phyloP scores from a whole-genome alignment of 2,329 filamentous ascomycete species.

The Trichophyton simii region DNA sequence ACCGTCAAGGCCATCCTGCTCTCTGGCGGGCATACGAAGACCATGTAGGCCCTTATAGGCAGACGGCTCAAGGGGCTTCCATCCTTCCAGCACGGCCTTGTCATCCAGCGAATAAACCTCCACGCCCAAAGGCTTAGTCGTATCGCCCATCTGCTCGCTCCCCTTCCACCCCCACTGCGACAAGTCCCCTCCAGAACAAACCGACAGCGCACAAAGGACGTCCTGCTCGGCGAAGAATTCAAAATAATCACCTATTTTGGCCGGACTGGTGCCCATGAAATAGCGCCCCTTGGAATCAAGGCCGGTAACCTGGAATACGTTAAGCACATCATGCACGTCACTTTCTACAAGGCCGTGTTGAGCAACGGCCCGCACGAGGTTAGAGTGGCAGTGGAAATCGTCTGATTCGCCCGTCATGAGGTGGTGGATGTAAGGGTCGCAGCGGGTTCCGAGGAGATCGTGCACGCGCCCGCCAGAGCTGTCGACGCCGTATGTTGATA shows the following conservation, averaged over 20 bases:
- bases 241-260: constrained; percentile 42
- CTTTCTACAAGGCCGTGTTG: constrained; percentile 56
- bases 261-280: constrained; percentile 51
- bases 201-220: constrained; percentile 51
- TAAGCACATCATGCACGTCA: constrained; percentile 75
- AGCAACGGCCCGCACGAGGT: constrained; percentile 59
- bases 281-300: constrained; percentile 60
- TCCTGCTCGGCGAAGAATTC: constrained; percentile 75
- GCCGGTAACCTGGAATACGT: constrained; percentile 75
- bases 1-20: constrained; percentile 15
- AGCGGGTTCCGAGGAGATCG: constrained; percentile 69
- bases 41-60: constrained; percentile 56
- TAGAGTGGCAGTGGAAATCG: constrained; percentile 75
- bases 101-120: constrained; percentile 56
- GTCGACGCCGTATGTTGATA: constrained; percentile 48
- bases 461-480: constrained; percentile 56
- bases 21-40: constrained; percentile 39
- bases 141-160: constrained; percentile 47
- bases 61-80: constrained; percentile 49
- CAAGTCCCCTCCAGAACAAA: constrained; percentile 70
- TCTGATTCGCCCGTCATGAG: constrained; percentile 59
- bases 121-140: constrained; percentile 62
- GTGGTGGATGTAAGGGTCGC: constrained; percentile 71
- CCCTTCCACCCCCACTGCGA: constrained; percentile 70
- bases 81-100: constrained; percentile 43